Base-by-base conservation (phyloP, 768 basidiomycete species). In the Mycena capillaripes region DNA sequence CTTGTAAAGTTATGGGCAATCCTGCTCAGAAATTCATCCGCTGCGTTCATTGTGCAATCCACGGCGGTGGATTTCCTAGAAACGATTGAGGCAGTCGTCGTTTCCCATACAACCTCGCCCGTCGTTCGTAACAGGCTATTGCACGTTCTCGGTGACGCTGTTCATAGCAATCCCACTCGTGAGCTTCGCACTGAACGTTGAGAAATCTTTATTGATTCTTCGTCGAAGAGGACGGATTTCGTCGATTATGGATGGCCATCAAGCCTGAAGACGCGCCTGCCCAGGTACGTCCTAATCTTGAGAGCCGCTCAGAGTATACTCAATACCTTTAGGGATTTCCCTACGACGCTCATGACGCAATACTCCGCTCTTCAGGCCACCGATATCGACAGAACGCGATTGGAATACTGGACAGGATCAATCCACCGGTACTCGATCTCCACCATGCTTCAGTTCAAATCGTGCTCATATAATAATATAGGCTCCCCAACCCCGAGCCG, bases 41-140 rank as follows among this genome's bases (percentile, higher is more conserved):
- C 53, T 12, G 70, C 67, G 6, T 75, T 75, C 67, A 66, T 75
- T 27, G 19, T 63, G 8, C 74, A 75, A 46, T 75, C 74, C 1
- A 70, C 70, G 6, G 60, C 70, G 23, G 56, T 59, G 5, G 74
- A 75, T 34, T 75, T 75, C 40, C 21, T 75, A 30, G 70, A 71
- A 55, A 44, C 70, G 0, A 56, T 75, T 16, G 66, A 52, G 9
- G 64, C 32, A 2, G 46, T 75, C 5, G 12, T 75, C 6, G 17
- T n/a, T 7, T 72, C 66, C 32, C 14, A 12, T 4, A 14, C 55
- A 4, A 75, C 74, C 14, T 58, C 66, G 6, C 63, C 57, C 0
- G 53, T 75, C 8, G 70, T 75, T n/a, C 70, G 74, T 34, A 63
- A 75, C 48, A 23, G 74, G n/a, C 67, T 75, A 3, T 42, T 72